phyloP scores from a whole-genome alignment of 2,329 filamentous ascomycete genomes.

The Pseudogymnoascus sp. region DNA sequence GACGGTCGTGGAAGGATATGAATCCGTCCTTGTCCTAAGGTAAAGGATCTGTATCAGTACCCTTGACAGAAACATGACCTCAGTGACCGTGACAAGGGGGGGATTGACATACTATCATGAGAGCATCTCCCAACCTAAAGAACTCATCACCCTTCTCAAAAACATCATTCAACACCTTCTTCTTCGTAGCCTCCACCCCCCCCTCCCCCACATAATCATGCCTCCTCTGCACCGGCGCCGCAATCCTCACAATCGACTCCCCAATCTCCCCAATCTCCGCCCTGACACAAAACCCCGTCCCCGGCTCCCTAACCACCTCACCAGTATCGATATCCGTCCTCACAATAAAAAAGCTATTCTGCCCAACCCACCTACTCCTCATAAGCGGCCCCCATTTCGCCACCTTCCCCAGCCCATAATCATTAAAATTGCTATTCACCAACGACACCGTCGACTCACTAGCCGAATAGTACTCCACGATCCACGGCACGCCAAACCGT shows the following conservation, averaged over 20 bases:
- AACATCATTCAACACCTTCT: background rate
- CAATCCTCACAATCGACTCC: background rate
- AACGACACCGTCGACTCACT: background rate
- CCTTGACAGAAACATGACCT: background rate
- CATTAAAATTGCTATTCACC: background rate
- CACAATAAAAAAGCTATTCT: background rate
- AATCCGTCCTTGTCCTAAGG: background rate
- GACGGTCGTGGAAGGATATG: background rate
- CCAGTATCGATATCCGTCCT: background rate
- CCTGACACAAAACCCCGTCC: background rate
- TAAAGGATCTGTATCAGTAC: background rate
- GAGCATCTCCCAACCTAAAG: background rate
- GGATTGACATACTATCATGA: background rate
- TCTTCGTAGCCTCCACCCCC: background rate
- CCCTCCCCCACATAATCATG: background rate
- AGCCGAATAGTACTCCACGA: background rate
- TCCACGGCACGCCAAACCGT: background rate
- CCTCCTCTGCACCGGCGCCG: background rate
- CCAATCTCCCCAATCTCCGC: background rate
- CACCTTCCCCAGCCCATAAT: background rate
- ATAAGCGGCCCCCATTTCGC: background rate
- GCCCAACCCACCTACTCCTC: background rate
- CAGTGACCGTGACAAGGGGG: background rate
- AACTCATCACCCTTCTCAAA: background rate
- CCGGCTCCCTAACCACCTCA: background rate